phyloP scores from a whole-genome alignment of 345 rosid species.

The Aquilaria yunnanensis region DNA sequence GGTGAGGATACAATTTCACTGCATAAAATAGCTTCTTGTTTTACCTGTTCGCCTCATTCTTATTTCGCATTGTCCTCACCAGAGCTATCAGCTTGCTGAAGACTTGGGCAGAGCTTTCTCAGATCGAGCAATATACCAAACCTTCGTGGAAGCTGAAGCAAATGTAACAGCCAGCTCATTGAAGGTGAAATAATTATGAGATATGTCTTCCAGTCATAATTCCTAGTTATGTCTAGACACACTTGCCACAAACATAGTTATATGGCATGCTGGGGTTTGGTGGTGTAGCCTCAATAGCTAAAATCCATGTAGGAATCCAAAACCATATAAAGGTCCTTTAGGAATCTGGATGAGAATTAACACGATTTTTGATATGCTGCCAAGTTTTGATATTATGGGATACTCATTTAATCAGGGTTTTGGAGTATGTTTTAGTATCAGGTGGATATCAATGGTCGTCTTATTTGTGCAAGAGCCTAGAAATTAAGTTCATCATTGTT shows the following conservation, averaged over 20 bases:
- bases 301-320: too few species aligned
- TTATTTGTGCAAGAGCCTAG: not conserved
- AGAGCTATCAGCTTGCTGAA: conserved; percentile 83
- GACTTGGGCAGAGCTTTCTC: conserved; percentile 90
- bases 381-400: not conserved
- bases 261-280: too few species aligned
- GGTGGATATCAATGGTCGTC: not conserved
- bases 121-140: conserved; percentile 62
- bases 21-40: conserved; percentile 4
- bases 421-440: not conserved
- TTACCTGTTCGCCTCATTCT: conserved; percentile 5
- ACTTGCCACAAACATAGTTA: too few species aligned
- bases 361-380: not conserved
- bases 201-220: too few species aligned
- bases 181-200: conserved; percentile 38
- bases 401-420: not conserved
- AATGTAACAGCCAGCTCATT: conserved; percentile 40
- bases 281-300: too few species aligned
- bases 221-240: too few species aligned
- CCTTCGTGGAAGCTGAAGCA: conserved; percentile 52
- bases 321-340: too few species aligned
- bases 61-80: conserved; percentile 10
- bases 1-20: conserved; percentile 33
- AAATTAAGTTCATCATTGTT: not conserved
- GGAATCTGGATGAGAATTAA: too few species aligned